Evolutionary conservation across 176 grass and related monocot genomes (phyloP).

Genomic region (Rhipidocladum racemiflorum): DNA sequence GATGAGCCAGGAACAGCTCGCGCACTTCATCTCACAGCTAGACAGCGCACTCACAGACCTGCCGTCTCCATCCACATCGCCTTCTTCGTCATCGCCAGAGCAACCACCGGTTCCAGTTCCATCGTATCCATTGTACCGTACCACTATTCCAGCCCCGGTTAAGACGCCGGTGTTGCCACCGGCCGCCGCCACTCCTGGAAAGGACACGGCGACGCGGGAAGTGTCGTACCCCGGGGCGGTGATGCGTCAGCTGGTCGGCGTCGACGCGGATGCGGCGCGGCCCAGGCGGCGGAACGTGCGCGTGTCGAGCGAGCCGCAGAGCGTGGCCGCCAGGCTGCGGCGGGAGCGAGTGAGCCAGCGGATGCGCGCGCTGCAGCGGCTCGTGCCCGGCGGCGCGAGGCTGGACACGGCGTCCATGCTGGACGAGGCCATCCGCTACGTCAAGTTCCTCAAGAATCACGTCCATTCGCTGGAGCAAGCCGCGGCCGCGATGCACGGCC

Average conservation of each 20-base stretch:
- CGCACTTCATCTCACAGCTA: conserved; percentile 30
- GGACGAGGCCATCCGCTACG: conserved; percentile 73
- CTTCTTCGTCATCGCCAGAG: not conserved
- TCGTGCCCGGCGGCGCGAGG: conserved; percentile 65
- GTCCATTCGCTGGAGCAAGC: conserved; percentile 51
- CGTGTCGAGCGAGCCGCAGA: conserved; percentile 68
- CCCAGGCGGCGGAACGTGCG: conserved; percentile 53
- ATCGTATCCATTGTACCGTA: not conserved
- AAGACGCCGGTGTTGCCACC: not conserved
- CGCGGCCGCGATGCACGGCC: not conserved
- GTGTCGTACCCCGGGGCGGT: not conserved
- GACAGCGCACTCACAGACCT: conserved; percentile 13
- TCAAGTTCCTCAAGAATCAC: conserved; percentile 69
- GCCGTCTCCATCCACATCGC: conserved; percentile 9
- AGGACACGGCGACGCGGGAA: not conserved
- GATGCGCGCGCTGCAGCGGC: conserved; percentile 56
- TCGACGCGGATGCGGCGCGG: conserved; percentile 36
- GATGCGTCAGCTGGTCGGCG: conserved; percentile 34
- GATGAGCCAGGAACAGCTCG: conserved; percentile 26
- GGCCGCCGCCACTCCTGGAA: not conserved
- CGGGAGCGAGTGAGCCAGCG: conserved; percentile 67
- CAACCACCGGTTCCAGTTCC: not conserved
- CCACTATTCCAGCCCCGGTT: not conserved
- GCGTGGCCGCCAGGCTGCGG: conserved; percentile 65
- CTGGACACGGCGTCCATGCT: conserved; percentile 82